A percentile compares a stretch with the other conserved stretches of the same genome.
Conservation (phyloP, 2,329 filamentous ascomycete genomes). For the Nemania bipapillata region DNA sequence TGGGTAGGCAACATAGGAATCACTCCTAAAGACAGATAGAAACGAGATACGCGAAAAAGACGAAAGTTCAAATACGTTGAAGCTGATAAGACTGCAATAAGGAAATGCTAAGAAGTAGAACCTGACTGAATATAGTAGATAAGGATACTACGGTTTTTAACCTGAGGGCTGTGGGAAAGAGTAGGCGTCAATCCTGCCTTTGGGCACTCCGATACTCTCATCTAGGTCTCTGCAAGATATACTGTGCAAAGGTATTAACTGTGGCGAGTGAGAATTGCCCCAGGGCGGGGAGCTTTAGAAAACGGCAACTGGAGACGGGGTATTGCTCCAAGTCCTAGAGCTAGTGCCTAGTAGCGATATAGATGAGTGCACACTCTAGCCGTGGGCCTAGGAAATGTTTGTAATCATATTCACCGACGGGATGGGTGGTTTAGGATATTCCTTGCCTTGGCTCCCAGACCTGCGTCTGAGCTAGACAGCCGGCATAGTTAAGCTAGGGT, state of each 20-base stretch:
- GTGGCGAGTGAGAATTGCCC: not conserved
- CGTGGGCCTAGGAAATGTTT: not conserved
- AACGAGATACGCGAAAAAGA: not conserved
- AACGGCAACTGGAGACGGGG: constrained; percentile 24
- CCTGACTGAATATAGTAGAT: not conserved
- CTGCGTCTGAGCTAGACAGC: constrained; percentile 6
- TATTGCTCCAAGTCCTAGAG: constrained; percentile 10
- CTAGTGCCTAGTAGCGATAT: constrained; percentile 4
- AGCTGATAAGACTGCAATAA: not conserved
- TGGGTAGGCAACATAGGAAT: not conserved
- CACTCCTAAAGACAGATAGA: not conserved
- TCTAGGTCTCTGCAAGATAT: not conserved
- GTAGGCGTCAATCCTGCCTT: constrained; percentile 1
- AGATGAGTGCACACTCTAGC: constrained; percentile 6
- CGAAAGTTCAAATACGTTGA: not conserved
- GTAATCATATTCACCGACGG: not conserved
- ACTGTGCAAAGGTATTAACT: constrained; percentile 24
- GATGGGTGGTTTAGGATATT: constrained; percentile 13
- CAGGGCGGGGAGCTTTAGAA: constrained; percentile 5
- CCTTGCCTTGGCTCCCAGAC: constrained; percentile 13
- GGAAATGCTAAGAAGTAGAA: constrained; percentile 1
- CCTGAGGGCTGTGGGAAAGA: not conserved
- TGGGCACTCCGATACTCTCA: constrained; percentile 1
- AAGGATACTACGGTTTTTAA: not conserved
- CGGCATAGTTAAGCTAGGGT: constrained; percentile 6